A percentile compares a stretch with the other conserved stretches of the same genome.
These are phyloP conservation scores for Epichloe sp. DNA, from an alignment of 2,329 filamentous ascomycete genomes.

Conservation along the genomic window DNA sequence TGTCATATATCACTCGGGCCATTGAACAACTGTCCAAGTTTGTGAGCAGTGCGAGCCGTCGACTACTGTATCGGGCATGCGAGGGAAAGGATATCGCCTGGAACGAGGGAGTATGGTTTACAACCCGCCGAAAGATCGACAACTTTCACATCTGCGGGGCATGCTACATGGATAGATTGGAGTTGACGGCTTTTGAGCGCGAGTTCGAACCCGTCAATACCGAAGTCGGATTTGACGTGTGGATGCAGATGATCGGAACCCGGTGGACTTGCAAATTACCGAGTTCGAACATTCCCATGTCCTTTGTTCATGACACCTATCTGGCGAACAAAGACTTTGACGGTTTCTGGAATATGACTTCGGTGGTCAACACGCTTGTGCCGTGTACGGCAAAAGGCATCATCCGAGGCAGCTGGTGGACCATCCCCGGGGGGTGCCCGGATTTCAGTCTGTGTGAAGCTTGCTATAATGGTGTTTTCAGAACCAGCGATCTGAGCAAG, in stretches of 20 bases:
- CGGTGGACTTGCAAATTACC: constrained; percentile 15
- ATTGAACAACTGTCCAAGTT: constrained; percentile 14
- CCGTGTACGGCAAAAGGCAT: constrained; percentile 18
- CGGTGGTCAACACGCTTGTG: constrained; percentile 10
- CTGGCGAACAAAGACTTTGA: constrained; percentile 13
- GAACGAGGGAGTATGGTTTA: constrained; percentile 15
- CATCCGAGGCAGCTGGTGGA: constrained; percentile 22
- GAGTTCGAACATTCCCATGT: constrained; percentile 10
- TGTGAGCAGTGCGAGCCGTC: constrained; percentile 9
- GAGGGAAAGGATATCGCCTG: constrained; percentile 15
- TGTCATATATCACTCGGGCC: constrained; percentile 13
- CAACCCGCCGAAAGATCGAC: constrained; percentile 12
- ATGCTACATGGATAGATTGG: constrained; percentile 23
- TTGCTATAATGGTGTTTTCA: constrained; percentile 19
- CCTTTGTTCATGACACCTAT: constrained; percentile 14
- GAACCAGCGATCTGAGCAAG: constrained; percentile 11
- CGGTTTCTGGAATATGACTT: constrained; percentile 15
- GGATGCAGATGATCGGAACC: constrained; percentile 11
- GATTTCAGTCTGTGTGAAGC: constrained; percentile 20
- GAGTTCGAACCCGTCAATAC: constrained; percentile 14
- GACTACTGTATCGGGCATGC: constrained; percentile 15
- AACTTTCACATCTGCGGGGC: constrained; percentile 19
- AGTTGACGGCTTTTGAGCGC: constrained; percentile 14
- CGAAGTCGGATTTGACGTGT: constrained; percentile 11
- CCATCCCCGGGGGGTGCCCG: constrained; percentile 12